Evolutionary conservation across 164 flowering plant genomes (phyloP).

Genomic region (Vitis rupestris): DNA sequence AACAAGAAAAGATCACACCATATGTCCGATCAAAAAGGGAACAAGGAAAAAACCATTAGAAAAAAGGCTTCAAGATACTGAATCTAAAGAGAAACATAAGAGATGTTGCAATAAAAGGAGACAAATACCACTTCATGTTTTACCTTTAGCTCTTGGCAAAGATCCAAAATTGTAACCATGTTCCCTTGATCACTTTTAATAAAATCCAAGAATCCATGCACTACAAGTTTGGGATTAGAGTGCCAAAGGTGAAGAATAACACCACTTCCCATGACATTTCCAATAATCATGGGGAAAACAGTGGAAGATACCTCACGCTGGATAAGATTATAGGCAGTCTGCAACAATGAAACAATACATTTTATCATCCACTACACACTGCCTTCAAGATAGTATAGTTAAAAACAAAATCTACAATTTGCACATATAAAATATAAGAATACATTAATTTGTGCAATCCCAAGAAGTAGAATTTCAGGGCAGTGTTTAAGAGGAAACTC

Average conservation of each 20-base stretch:
- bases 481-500: slow-evolving; percentile 70
- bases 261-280: slow-evolving; percentile 34
- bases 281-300: slow-evolving; percentile 60
- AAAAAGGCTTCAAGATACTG: background rate
- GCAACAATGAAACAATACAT: slow-evolving; percentile 23
- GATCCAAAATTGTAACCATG: slow-evolving; percentile 51
- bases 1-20: too few species aligned
- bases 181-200: slow-evolving; percentile 44
- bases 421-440: background rate
- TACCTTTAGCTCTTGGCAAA: slow-evolving; percentile 86
- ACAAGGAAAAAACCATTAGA: background rate
- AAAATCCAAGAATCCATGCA: slow-evolving; percentile 62
- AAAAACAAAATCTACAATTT: background rate
- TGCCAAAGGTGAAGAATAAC: slow-evolving; percentile 71
- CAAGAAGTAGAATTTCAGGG: slow-evolving; percentile 76
- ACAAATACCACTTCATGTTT: background rate
- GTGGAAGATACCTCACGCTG: slow-evolving; percentile 66
- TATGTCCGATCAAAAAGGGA: too few species aligned
- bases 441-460: slow-evolving; percentile 81
- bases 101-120: background rate
- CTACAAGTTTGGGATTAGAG: slow-evolving; percentile 54
- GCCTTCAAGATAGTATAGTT: background rate
- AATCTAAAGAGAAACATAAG: too few species aligned
- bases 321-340: slow-evolving; percentile 86
- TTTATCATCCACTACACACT: slow-evolving; percentile 8